phyloP scores from a whole-genome alignment of 2,329 filamentous ascomycete species.

The Bisporella sp. region DNA sequence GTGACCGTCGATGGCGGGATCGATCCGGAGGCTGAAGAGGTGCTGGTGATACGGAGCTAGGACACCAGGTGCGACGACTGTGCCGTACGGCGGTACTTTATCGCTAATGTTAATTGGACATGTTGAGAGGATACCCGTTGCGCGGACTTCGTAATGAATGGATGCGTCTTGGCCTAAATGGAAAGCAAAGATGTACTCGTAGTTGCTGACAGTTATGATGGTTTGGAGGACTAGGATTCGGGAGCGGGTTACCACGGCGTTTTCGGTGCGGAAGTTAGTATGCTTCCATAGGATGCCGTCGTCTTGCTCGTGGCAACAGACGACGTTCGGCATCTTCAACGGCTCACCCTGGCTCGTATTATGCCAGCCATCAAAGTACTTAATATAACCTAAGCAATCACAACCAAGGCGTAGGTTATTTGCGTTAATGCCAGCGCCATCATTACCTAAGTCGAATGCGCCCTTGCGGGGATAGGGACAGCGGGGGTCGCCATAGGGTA shows the following conservation, averaged over 20 bases:
- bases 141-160: slow-evolving; percentile 55
- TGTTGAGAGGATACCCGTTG: slow-evolving; percentile 54
- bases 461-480: slow-evolving; percentile 58
- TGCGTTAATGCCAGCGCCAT: slow-evolving; percentile 53
- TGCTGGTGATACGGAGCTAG: slow-evolving; percentile 55
- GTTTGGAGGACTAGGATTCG: slow-evolving; percentile 20
- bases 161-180: slow-evolving; percentile 57
- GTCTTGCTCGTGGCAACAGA: slow-evolving; percentile 64
- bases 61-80: slow-evolving; percentile 52
- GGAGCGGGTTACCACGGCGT: slow-evolving; percentile 11
- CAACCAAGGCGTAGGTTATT: slow-evolving; percentile 62
- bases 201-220: slow-evolving; percentile 54
- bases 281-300: slow-evolving; percentile 65
- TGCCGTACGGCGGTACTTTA: slow-evolving; percentile 45
- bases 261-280: slow-evolving; percentile 55
- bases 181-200: slow-evolving; percentile 61
- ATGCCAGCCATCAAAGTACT: slow-evolving; percentile 53
- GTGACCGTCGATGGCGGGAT: slow-evolving; percentile 49
- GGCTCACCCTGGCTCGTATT: slow-evolving; percentile 47
- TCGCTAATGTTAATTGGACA: slow-evolving; percentile 48
- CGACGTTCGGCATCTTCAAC: slow-evolving; percentile 46
- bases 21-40: slow-evolving; percentile 47
- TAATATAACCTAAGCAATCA: slow-evolving; percentile 61
- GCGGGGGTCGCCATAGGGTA: slow-evolving; percentile 56
- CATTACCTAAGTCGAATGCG: slow-evolving; percentile 62